Evolutionary conservation across 805 yeast species (phyloP).

Genomic region (Ogataea dorogensis): DNA sequence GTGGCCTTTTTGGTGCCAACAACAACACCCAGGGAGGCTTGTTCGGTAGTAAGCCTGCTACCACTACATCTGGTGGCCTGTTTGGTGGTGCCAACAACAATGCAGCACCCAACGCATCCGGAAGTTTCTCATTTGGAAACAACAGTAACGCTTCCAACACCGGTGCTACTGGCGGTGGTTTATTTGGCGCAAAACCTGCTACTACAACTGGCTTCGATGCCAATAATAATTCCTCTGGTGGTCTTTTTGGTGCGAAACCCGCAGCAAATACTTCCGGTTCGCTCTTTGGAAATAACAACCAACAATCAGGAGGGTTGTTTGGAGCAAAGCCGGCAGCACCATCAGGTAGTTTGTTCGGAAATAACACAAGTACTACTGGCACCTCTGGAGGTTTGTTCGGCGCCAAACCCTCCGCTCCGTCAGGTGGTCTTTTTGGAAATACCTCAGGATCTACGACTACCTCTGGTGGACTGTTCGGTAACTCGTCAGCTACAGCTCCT

Average conservation of each 20-base stretch:
- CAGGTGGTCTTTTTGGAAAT: conserved; percentile 38
- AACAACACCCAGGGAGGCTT: conserved; percentile 11
- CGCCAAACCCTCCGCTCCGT: conserved; percentile 24
- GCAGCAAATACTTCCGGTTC: conserved; percentile 12
- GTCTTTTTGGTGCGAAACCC: conserved; percentile 28
- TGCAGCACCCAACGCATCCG: conserved; percentile 28
- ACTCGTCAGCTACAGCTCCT: conserved; percentile 16
- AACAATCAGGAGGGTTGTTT: conserved; percentile 30
- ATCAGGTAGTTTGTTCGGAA: conserved; percentile 14
- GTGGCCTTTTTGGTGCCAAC: conserved; percentile 36
- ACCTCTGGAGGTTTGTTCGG: conserved; percentile 45
- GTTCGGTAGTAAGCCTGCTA: conserved; percentile 15
- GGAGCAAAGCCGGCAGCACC: conserved; percentile 21
- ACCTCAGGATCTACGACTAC: conserved; percentile 3
- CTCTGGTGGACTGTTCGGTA: conserved; percentile 15
- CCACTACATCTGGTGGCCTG: conserved; percentile 39
- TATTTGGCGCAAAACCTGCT: conserved; percentile 34
- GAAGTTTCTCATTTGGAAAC: conserved; percentile 26
- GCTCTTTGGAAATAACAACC: conserved; percentile 12
- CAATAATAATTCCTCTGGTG: conserved; percentile 23
- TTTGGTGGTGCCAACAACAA: conserved; percentile 34
- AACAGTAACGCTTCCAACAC: conserved; percentile 16
- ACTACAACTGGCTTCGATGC: conserved; percentile 15
- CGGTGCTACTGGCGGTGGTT: conserved; percentile 32
- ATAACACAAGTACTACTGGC: conserved; percentile 19